These are phyloP conservation scores for Excoecaria cochinchinensis DNA, from an alignment of 345 rosid genomes.

Conservation along the genomic window DNA sequence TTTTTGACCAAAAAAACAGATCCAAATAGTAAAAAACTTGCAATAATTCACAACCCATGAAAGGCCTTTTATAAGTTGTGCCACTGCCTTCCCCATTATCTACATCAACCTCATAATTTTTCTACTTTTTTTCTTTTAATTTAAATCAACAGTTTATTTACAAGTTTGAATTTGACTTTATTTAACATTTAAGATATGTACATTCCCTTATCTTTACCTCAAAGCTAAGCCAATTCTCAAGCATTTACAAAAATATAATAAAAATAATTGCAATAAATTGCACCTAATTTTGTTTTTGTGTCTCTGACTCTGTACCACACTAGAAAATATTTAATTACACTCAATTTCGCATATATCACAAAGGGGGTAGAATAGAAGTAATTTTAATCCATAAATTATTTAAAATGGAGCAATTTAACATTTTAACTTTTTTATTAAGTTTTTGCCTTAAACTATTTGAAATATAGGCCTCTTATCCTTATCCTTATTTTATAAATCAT, in stretches of 20 bases:
- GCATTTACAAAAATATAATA: background rate
- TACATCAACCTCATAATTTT: background rate
- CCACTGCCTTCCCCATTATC: slow-evolving; percentile 9
- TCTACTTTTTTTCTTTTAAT: background rate
- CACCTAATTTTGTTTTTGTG: slow-evolving; percentile 33
- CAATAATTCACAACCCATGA: background rate
- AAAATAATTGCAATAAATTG: slow-evolving; percentile 7
- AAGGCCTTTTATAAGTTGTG: background rate
- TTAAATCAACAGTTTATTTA: background rate
- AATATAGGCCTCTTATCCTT: no score
- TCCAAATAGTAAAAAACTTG: slow-evolving; percentile 4
- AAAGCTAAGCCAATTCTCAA: slow-evolving; percentile 26
- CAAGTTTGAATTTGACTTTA: slow-evolving; percentile 19
- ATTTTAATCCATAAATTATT: no score
- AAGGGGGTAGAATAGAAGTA: no score
- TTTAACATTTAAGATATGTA: slow-evolving; percentile 21
- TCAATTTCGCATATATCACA: no score
- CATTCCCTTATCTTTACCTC: slow-evolving; percentile 32
- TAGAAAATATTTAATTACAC: no score
- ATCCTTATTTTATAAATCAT: no score
- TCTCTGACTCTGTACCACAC: no score
- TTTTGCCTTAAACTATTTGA: no score
- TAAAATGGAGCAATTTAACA: no score
- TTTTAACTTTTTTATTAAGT: no score
- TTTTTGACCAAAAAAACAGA: slow-evolving; percentile 28